Base-by-base conservation (phyloP, 73 alveolate species). In the Paramecium tetraurelia region DNA sequence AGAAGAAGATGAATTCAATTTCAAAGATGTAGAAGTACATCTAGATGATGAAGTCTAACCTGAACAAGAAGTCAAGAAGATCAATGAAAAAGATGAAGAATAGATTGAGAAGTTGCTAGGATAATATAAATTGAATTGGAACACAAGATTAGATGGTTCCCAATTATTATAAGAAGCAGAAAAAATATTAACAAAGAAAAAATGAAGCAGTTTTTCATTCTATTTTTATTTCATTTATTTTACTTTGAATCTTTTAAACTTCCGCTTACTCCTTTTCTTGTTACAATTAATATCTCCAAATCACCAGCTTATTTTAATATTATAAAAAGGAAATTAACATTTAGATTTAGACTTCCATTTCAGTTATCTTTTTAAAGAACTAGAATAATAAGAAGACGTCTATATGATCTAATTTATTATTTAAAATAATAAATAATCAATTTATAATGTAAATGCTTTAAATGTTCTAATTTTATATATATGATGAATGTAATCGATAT, bases 71-170 rank as follows among this genome's bases (percentile, higher is more conserved):
- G 58, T 43, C 20, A 40, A 40, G 27, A 80, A 80, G 33, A 80
- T 80, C 7, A 41, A 80, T 80, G 90, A 80, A 80, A 41, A 80
- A 44, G 90, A 80, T 44, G 90, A 80, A 80, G 43, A 80, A 80
- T 48, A 80, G 3, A 80, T 80, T 46, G 90, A 80, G 3, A 24
- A 80, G 12, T 22, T 43, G 14, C 21, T 80, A 27, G 57, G 7
- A 46, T 24, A 27, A 41, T 80, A 38, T 14, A 80, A 80, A 46
- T 43, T 80, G 12, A 80, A 80, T 80, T 80, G 72, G 70, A 80
- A 80, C 31, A 80, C 33, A 22, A 80, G 72, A 43, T 80, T 80
- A 11, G 90, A 80, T 22, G 63, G 57, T 6, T 80, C 90, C 1
- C 10, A 40, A 48, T 20, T 80, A 27, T 80, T 80, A 46, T 9